Evolutionary conservation across 805 yeast species (phyloP).

Genomic region (Yueomyces sp.): DNA sequence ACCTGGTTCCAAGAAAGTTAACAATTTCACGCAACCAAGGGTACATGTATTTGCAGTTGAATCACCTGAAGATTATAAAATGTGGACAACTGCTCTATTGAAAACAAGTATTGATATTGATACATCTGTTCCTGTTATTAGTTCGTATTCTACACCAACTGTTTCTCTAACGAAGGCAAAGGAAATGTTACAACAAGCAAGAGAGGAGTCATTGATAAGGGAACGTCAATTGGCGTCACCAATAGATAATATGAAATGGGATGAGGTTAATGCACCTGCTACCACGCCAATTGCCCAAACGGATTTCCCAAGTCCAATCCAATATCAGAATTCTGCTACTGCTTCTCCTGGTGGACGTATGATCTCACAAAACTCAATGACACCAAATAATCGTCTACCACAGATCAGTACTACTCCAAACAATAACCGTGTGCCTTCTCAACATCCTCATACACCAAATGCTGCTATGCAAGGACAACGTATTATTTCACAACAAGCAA

Average conservation of each 20-base stretch:
- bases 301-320: not conserved
- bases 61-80: constrained; percentile 77
- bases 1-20: constrained; percentile 90
- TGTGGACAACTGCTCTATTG: constrained; percentile 90
- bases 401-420: not conserved
- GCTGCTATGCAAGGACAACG: not conserved
- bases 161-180: constrained; percentile 80
- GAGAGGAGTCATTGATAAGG: constrained; percentile 56
- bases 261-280: not conserved
- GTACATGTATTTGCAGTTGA: constrained; percentile 95
- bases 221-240: constrained; percentile 25
- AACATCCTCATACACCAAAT: not conserved
- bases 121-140: constrained; percentile 79
- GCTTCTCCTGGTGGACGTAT: not conserved
- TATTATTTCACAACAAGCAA: not conserved
- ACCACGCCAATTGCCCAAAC: not conserved
- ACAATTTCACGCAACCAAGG: constrained; percentile 91
- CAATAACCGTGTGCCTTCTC: not conserved
- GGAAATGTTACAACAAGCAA: constrained; percentile 67
- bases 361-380: not conserved
- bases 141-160: constrained; percentile 93
- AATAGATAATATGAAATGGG: constrained; percentile 1
- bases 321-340: not conserved
- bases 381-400: not conserved
- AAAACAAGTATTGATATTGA: constrained; percentile 94